Evolutionary conservation across 345 rosid genomes (phyloP).

Genomic region (Bruguiera parviflora): DNA sequence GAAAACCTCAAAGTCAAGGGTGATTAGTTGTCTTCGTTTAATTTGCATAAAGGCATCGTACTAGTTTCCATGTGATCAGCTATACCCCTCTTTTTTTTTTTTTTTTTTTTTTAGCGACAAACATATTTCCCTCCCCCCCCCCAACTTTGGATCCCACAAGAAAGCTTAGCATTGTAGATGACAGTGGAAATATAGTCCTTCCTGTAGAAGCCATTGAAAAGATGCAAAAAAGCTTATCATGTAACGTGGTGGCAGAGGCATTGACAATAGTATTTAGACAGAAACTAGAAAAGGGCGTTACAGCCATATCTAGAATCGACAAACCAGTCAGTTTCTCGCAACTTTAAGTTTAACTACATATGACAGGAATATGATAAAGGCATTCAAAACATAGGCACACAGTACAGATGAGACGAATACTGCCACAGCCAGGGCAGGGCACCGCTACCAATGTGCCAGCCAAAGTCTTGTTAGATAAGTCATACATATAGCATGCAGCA

Average conservation of each 20-base stretch:
- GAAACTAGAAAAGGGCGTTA: too few relatives aligned
- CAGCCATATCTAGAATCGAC: not conserved
- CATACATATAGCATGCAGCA: constrained; percentile 33
- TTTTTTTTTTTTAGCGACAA: too few relatives aligned
- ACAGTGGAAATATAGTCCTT: too few relatives aligned
- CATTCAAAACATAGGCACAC: constrained; percentile 16
- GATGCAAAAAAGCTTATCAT: not conserved
- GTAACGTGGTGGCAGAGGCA: too few relatives aligned
- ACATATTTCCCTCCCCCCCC: too few relatives aligned
- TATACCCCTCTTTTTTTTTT: too few relatives aligned
- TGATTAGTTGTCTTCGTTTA: not conserved
- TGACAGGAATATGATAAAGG: constrained; percentile 22
- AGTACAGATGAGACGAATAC: not conserved
- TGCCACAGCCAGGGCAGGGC: not conserved
- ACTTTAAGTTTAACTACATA: constrained; percentile 13
- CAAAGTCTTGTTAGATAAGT: constrained; percentile 27
- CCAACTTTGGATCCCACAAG: too few relatives aligned
- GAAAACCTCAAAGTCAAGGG: not conserved
- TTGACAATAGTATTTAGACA: too few relatives aligned
- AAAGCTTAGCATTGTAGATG: too few relatives aligned
- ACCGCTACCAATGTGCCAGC: constrained; percentile 14
- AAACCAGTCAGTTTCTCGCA: constrained; percentile 8
- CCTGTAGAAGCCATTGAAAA: too few relatives aligned
- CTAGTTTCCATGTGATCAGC: too few relatives aligned
- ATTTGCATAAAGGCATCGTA: not conserved